These are phyloP conservation scores for Chenopodium quinoa DNA, from an alignment of 148 eudicot species.

Conservation along the genomic window DNA sequence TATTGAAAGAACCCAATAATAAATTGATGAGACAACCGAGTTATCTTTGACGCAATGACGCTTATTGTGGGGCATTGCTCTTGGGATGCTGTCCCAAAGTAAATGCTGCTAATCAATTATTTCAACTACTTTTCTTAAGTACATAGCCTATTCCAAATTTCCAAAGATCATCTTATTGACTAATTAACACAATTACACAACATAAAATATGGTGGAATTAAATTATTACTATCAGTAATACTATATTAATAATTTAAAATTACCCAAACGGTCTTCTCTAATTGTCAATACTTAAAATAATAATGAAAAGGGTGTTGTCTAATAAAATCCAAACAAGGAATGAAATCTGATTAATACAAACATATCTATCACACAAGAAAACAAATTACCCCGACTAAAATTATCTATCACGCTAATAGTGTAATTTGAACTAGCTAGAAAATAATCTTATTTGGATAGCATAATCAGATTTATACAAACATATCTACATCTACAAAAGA, in stretches of 20 bases:
- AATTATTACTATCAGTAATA: not conserved
- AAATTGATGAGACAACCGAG: not conserved
- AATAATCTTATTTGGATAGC: too few species aligned
- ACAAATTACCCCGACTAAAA: not conserved
- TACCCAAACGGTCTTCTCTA: not conserved
- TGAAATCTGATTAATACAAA: not conserved
- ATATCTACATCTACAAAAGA: not conserved
- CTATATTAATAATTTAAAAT: not conserved
- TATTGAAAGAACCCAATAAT: too few species aligned
- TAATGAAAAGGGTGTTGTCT: not conserved
- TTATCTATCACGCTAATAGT: too few species aligned
- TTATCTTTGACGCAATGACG: not conserved
- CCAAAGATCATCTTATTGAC: not conserved
- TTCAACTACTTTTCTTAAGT: not conserved
- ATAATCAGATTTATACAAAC: not conserved
- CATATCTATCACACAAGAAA: not conserved
- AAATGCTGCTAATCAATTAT: too few species aligned
- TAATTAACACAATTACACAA: not conserved
- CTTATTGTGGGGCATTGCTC: not conserved
- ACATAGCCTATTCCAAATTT: not conserved
- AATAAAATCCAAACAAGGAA: not conserved
- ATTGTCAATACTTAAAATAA: not conserved
- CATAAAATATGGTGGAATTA: not conserved
- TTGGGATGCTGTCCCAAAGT: not conserved
- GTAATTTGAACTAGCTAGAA: too few species aligned